A percentile compares a stretch with the other conserved stretches of the same genome.
These are phyloP conservation scores for Helotiales sp. DNA, from an alignment of 2,329 filamentous ascomycete species.

Conservation along the genomic window DNA sequence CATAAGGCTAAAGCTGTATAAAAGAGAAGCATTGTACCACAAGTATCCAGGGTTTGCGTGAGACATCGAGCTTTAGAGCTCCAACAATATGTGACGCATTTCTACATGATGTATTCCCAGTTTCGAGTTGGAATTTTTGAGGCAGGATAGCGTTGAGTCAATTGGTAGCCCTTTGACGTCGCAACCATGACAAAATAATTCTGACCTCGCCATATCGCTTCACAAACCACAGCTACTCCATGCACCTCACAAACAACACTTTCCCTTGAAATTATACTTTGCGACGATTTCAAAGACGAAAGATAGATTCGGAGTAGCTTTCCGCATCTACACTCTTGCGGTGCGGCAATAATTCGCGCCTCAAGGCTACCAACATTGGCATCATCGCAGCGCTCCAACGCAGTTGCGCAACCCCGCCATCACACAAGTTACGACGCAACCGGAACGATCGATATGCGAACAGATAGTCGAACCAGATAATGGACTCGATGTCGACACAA, in stretches of 20 bases:
- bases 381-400: background rate
- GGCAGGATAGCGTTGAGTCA: too few relatives aligned
- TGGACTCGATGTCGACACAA: conserved; percentile 61
- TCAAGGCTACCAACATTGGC: background rate
- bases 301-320: background rate
- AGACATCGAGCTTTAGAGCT: background rate
- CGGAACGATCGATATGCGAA: conserved; percentile 21
- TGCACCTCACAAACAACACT: background rate
- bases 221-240: background rate
- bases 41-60: background rate
- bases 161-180: background rate
- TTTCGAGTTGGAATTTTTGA: too few relatives aligned
- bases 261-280: background rate
- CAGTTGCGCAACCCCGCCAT: background rate
- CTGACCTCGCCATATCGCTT: conserved; percentile 5
- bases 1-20: conserved; percentile 30
- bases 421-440: background rate
- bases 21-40: conserved; percentile 30
- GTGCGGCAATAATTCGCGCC: background rate
- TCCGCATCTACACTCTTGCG: background rate
- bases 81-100: background rate
- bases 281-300: background rate
- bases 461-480: conserved; percentile 30
- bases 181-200: conserved; percentile 13
- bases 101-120: too few relatives aligned